Base-by-base conservation (phyloP, 257 asterid genomes). In the Lycium barbarum region DNA sequence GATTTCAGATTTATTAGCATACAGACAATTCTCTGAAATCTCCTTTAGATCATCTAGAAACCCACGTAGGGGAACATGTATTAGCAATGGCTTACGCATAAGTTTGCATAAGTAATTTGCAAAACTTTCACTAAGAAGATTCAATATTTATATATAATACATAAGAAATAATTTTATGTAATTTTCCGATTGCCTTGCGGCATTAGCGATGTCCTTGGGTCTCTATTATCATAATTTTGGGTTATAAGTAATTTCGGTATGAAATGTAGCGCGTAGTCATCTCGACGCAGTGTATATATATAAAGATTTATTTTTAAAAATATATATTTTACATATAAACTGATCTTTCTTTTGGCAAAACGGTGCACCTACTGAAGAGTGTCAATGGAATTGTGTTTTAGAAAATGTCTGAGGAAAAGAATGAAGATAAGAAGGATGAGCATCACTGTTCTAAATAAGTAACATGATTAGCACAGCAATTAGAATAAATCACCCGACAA, bases 401-500 rank as follows among this genome's bases (percentile, higher is more conserved):
- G 26, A 17, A 18, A 58, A 58, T 7, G 17, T 59, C 3, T 1
- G 33, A 59, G 6, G 65, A 58, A 18, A 58, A 58, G 26, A 58
- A n/a, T 58, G 68, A 62, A 8, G 6, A 70, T 0, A 17, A 70
- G 9, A 4, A 72, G 36, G n/a, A 67, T 26, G 47, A 78, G 22
- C 45, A 76, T 76, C 22, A 53, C 14, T 53, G 38, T 26, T 53
- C n/a, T n/a, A 58, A 53, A 76, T 9, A 53, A 78, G 82, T 78
- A 78, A 78, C 65, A 78, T 78, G 82, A 53, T 78, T 53, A 78
- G 33, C 82, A 15, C 10, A 78, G 4, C 49, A 78, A 78, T 78
- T 78, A 78, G 82, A 78, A 78, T 53, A 53, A 78, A 78, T 78
- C 82, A 78, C 47, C 49, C 82, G 65, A 78, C 82, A 78, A 78